These are phyloP conservation scores for Symbiodinium pilosum DNA, from an alignment of 73 alveolate species.

Conservation along the genomic window DNA sequence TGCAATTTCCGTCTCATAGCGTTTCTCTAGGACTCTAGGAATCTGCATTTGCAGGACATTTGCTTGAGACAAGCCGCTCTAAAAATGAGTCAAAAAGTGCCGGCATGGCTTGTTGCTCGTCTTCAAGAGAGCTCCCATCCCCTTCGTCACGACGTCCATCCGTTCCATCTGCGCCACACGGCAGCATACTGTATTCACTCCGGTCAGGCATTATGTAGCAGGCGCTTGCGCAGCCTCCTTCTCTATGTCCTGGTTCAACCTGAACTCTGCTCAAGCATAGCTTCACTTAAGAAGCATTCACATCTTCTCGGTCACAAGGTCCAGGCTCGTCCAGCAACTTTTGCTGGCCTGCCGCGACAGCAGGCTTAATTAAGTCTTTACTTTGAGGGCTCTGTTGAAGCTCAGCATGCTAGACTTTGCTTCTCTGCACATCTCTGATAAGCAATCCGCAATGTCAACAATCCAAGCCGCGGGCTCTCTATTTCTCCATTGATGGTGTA, in stretches of 20 bases:
- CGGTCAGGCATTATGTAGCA: too few relatives aligned
- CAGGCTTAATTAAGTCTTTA: too few relatives aligned
- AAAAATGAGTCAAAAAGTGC: background rate
- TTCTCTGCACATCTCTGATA: too few relatives aligned
- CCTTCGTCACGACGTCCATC: constrained; percentile 88
- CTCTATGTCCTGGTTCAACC: constrained; percentile 93
- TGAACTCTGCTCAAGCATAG: background rate
- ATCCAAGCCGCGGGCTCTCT: constrained; percentile 28
- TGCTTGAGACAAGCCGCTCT: background rate
- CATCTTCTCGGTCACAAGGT: background rate
- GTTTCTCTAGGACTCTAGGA: background rate
- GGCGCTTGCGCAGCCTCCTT: constrained; percentile 66
- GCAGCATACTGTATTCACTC: too few relatives aligned
- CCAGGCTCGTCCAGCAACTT: constrained; percentile 55
- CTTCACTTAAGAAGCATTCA: background rate
- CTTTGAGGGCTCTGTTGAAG: background rate
- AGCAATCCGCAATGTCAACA: too few relatives aligned
- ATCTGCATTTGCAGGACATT: too few relatives aligned
- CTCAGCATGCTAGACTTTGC: background rate
- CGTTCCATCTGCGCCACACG: constrained; percentile 89
- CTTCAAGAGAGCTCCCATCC: constrained; percentile 84
- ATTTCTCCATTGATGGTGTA: constrained; percentile 89
- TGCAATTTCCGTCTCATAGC: background rate
- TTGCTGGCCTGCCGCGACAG: constrained; percentile 61
- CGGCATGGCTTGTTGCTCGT: constrained; percentile 70